Evolutionary conservation across 306 rosid species (phyloP).

Genomic region (Coriaria nepalensis): DNA sequence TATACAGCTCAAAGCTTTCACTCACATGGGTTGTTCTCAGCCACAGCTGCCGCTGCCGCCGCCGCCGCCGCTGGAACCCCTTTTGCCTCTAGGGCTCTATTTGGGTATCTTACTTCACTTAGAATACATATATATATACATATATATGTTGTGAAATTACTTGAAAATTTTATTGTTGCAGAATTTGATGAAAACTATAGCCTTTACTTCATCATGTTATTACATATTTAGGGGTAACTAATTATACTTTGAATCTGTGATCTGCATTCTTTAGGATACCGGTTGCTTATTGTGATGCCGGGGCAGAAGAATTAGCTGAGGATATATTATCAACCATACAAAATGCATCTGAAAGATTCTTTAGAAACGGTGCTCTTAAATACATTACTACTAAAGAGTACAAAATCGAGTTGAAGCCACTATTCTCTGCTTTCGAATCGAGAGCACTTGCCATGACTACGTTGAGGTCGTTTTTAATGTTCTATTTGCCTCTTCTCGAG

Average conservation of each 20-base stretch:
- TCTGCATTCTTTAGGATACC: conserved; percentile 30
- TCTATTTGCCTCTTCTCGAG: conserved; percentile 76
- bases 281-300: conserved; percentile 64
- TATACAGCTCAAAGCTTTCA: conserved; percentile 25
- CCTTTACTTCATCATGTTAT: no score
- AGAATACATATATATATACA: no score
- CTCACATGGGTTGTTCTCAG: conserved; percentile 49
- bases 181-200: no score
- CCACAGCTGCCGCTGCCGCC: conserved; percentile 42
- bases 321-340: conserved; percentile 27
- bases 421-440: conserved; percentile 62
- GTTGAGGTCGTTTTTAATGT: conserved; percentile 54
- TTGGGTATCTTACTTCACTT: conserved; percentile 48
- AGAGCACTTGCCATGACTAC: conserved; percentile 39
- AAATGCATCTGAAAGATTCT: conserved; percentile 33
- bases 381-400: conserved; percentile 41
- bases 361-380: conserved; percentile 33
- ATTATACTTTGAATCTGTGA: no score
- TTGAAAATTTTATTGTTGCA: no score
- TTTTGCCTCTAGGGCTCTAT: conserved; percentile 42
- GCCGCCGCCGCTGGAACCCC: conserved; percentile 43
- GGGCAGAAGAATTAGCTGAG: conserved; percentile 29
- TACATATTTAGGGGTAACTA: no score
- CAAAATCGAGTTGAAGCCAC: conserved; percentile 50
- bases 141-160: no score